Evolutionary conservation across 805 yeast species (phyloP).

Genomic region (Saturnispora mendoncae): DNA sequence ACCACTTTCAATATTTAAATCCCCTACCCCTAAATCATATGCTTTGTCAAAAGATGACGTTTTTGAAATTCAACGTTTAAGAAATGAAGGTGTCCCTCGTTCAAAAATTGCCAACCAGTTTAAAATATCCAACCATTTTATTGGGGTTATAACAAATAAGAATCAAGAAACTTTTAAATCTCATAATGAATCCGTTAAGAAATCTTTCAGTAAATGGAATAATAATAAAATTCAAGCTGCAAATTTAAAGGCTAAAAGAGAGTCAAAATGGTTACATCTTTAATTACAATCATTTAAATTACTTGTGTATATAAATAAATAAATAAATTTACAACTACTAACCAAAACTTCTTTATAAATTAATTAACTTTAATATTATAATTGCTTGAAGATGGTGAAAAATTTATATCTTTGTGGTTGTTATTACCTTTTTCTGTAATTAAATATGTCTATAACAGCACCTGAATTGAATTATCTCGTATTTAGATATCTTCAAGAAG

Average conservation of each 20-base stretch:
- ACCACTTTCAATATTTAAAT: conserved; percentile 25
- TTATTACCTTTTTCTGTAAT: not conserved
- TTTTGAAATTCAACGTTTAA: conserved; percentile 23
- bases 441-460: conserved; percentile 66
- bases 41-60: conserved; percentile 21
- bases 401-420: not conserved
- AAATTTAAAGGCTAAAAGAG: conserved; percentile 20
- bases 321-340: no score
- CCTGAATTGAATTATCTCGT: conserved; percentile 81
- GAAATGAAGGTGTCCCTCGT: conserved; percentile 26
- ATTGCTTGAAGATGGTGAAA: not conserved
- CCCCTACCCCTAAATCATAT: conserved; percentile 22
- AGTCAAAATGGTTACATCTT: conserved; percentile 11
- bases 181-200: conserved; percentile 17
- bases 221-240: conserved; percentile 3
- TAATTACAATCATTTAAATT: no score
- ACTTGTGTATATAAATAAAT: no score
- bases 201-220: conserved; percentile 22
- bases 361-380: no score
- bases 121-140: conserved; percentile 24
- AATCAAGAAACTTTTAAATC: conserved; percentile 17
- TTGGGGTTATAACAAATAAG: conserved; percentile 25
- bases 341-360: no score
- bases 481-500: conserved; percentile 88
- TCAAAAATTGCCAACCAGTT: conserved; percentile 25